phyloP scores from a whole-genome alignment of 495 filamentous ascomycete genomes.

The Echria macrotheca region DNA sequence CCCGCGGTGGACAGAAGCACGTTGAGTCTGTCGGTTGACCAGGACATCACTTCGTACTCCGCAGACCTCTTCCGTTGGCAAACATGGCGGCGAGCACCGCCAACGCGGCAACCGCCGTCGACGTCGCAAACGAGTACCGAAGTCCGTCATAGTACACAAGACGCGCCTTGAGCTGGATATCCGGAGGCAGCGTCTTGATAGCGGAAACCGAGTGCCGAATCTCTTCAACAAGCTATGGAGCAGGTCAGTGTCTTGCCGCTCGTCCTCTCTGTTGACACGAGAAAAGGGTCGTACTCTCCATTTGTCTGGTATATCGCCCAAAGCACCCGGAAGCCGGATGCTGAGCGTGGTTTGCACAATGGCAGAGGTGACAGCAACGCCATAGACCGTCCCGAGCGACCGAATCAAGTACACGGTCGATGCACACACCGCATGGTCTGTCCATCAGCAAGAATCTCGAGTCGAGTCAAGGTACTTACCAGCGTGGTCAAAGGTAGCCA shows the following conservation, averaged over 20 bases:
- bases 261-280: slow-evolving; percentile 6
- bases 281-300: slow-evolving; percentile 54
- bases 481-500: slow-evolving; percentile 57
- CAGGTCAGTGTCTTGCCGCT: slow-evolving; percentile 14
- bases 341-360: slow-evolving; percentile 61
- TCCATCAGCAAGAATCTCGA: too few relatives aligned
- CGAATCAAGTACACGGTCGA: slow-evolving; percentile 61
- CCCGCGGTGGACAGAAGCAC: too few relatives aligned
- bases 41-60: slow-evolving; percentile 26
- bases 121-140: slow-evolving; percentile 49
- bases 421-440: slow-evolving; percentile 60
- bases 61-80: slow-evolving; percentile 43
- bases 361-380: slow-evolving; percentile 56
- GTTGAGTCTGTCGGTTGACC: too few relatives aligned
- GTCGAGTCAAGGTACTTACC: too few relatives aligned
- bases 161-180: slow-evolving; percentile 54
- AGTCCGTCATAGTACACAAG: slow-evolving; percentile 57
- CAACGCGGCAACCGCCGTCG: slow-evolving; percentile 45
- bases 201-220: slow-evolving; percentile 58
- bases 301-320: slow-evolving; percentile 60
- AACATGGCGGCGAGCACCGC: slow-evolving; percentile 49
- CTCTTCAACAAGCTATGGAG: slow-evolving; percentile 48
- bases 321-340: slow-evolving; percentile 48
- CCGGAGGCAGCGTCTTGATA: slow-evolving; percentile 48
- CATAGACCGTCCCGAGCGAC: slow-evolving; percentile 59